phyloP scores from a whole-genome alignment of 2,329 filamentous ascomycete genomes.

The Colletotrichum musae region DNA sequence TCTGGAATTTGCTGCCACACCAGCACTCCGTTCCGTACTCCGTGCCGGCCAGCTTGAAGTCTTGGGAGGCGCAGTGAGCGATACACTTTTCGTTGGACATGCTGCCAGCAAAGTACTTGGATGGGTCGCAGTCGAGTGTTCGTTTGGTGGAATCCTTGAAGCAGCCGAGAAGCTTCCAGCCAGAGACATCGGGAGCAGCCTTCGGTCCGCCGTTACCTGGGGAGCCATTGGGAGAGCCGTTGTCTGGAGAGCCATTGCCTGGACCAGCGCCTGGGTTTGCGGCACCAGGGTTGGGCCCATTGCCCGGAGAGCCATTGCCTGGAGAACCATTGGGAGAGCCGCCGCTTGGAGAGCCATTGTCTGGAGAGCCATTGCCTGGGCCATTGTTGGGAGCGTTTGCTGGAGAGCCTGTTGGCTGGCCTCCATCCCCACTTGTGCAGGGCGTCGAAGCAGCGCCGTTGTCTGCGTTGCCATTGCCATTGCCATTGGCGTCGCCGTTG shows the following conservation, averaged over 20 bases:
- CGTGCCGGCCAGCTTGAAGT: constrained; percentile 62
- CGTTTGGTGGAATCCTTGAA: constrained; percentile 47
- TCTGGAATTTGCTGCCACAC: constrained; percentile 55
- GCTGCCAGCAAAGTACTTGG: constrained; percentile 46
- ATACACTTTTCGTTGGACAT: constrained; percentile 67
- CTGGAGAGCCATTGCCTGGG: neutral
- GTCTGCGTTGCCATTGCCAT: neutral
- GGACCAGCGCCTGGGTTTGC: neutral
- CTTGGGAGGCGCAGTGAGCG: constrained; percentile 58
- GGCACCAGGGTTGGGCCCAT: neutral
- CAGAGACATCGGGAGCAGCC: constrained; percentile 20
- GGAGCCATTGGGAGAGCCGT: constrained; percentile 7
- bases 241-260: constrained; percentile 1
- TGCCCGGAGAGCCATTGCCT: neutral
- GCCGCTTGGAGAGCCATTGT: neutral
- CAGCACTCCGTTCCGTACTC: constrained; percentile 67
- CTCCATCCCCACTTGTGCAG: neutral
- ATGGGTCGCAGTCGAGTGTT: constrained; percentile 43
- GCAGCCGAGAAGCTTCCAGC: constrained; percentile 51
- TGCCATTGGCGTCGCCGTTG: neutral
- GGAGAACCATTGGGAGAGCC: neutral
- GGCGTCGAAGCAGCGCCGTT: constrained; percentile 14
- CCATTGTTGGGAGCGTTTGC: neutral
- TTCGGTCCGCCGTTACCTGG: constrained; percentile 12
- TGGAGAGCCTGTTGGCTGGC: neutral